Base-by-base conservation (phyloP, 2,329 filamentous ascomycete species). In the Monosporascus sp. region DNA sequence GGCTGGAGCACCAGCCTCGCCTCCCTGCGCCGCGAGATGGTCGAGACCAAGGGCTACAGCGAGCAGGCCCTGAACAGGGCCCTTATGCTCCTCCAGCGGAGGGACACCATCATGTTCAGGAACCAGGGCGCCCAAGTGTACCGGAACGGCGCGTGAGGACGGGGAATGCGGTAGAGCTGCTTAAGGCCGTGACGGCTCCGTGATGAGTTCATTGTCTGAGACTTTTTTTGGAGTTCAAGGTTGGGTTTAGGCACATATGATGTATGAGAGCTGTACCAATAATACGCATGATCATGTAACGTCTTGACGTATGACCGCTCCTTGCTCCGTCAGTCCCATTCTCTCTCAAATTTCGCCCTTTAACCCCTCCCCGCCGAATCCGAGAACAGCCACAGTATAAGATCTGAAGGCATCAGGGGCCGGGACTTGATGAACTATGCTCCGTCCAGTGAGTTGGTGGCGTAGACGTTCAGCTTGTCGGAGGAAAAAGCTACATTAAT, bases 1-100 rank as follows among this genome's bases (percentile, higher is more conserved):
- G 94, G 94, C 20, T 99, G 93, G 90, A 94, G 89, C 66, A 96
- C 93, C 1, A 96, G 89, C 65, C 72, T 97, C 54, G 88, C 89
- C 0, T 96, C 90, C 2, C 73, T 99, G 59, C 84, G 89, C 58
- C 82, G 90, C 46, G 94, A 99, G 70, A 92, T 99, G 78, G 91
- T 96, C 5, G 91, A 96, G 65, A 87, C 88, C 16, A 91, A 92
- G 70, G 91, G 91, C 0, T 97, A 93, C 72, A 91, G 84, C 58
- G 94, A 97, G 72, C 87, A 91, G 68, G 86, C 86, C 17, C 78
- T 99, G 31, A 92, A 92, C 60, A 78, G 93, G 62, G 90, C 93
- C 1, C 70, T 99, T 62, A 85, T 93, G 74, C 82, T 97, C 17
- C 73, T 99, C 72, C 90, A 95, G 70, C 80, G 92, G 65, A 82